Percentiles rank a stretch among this genome's conserved stretches.
phyloP scores from a whole-genome alignment of 805 yeast species.

The Cyberlindnera amylophila region DNA sequence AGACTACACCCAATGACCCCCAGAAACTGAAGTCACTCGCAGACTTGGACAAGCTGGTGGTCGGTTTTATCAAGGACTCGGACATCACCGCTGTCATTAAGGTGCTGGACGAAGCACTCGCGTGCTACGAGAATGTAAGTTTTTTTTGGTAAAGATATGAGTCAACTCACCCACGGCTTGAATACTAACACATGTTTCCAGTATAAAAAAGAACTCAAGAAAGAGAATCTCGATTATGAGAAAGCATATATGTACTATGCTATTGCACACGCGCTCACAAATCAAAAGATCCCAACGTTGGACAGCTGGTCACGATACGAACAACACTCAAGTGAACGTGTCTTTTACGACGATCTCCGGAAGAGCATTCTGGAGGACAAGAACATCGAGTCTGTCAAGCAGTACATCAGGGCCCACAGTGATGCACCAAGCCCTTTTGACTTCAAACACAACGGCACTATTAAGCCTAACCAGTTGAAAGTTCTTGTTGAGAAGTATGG shows the following conservation, averaged over 20 bases:
- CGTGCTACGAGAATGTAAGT: conserved; percentile 17
- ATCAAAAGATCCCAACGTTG: conserved; percentile 7
- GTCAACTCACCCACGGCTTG: not conserved
- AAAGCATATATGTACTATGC: conserved; percentile 17
- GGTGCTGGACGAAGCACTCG: conserved; percentile 12
- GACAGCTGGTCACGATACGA: not conserved
- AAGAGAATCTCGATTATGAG: conserved; percentile 11
- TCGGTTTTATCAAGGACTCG: conserved; percentile 9
- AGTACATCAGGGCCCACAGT: conserved; percentile 4
- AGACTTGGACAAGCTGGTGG: conserved; percentile 11
- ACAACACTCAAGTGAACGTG: conserved; percentile 1
- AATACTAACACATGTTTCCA: conserved; percentile 5
- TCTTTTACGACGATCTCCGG: conserved; percentile 4
- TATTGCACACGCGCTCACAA: conserved; percentile 6
- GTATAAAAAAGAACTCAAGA: conserved; percentile 15
- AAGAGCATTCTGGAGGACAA: conserved; percentile 3
- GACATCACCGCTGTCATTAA: conserved; percentile 3
- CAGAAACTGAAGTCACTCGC: conserved; percentile 6
- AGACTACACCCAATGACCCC: not conserved
- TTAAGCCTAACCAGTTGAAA: conserved; percentile 15
- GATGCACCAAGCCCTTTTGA: conserved; percentile 12
- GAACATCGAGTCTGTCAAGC: conserved; percentile 5
- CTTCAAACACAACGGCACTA: conserved; percentile 15
- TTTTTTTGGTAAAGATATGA: not conserved
- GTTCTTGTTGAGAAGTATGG: conserved; percentile 12